A percentile compares a stretch with the other conserved stretches of the same genome.
phyloP scores from a whole-genome alignment of 2,329 filamentous ascomycete species.

The Trichoderma atrobrunneum region DNA sequence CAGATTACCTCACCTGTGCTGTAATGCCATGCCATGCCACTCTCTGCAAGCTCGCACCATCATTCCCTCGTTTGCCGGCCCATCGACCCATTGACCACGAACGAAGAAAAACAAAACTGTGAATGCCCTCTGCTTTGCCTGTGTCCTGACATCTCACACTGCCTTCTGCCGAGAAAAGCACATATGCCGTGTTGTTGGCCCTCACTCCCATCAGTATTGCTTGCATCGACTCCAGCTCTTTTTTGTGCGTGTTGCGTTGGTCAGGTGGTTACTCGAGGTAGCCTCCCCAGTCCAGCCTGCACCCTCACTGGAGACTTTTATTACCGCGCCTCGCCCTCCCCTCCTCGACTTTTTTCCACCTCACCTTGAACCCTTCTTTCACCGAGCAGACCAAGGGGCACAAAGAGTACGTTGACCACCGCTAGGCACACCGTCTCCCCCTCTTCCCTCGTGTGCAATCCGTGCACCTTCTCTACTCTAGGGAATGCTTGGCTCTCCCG shows the following conservation, averaged over 20 bases:
- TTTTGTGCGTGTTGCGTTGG: slow-evolving; percentile 18
- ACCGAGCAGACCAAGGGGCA: slow-evolving; percentile 18
- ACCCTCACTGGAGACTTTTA: slow-evolving; percentile 20
- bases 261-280: slow-evolving; percentile 20
- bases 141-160: background rate
- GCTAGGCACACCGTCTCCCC: background rate
- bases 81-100: background rate
- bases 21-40: background rate
- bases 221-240: background rate
- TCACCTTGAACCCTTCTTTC: slow-evolving; percentile 21
- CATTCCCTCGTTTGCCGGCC: background rate
- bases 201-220: background rate
- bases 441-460: background rate
- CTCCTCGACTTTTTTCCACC: slow-evolving; percentile 15
- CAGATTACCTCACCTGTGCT: slow-evolving; percentile 11
- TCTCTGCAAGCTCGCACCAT: background rate
- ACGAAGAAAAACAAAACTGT: background rate
- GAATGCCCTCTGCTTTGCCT: background rate
- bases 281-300: slow-evolving; percentile 18
- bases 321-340: slow-evolving; percentile 22
- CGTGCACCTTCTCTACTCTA: background rate
- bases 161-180: background rate
- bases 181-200: background rate
- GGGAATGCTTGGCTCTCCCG: background rate
- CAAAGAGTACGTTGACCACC: slow-evolving; percentile 18